Base-by-base conservation (phyloP, 345 rosid species). In the Acer yangbiense region DNA sequence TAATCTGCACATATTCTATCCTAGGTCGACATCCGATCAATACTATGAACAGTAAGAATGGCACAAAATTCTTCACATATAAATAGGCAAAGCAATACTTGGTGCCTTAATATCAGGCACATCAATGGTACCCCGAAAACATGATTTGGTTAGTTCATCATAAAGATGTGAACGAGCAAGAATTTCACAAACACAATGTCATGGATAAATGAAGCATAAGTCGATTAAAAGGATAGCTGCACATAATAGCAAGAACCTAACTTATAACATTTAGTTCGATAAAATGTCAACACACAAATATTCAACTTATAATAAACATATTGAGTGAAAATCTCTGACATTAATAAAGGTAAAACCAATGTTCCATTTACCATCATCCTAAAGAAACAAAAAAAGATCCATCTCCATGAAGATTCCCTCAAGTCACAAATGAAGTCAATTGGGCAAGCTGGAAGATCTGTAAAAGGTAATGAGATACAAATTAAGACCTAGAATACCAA, bases 291-390 rank as follows among this genome's bases (percentile, higher is more conserved):
- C 58, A 48, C 68, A 41, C 62, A 50, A 50, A 65, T 63, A 74
- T 44, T 50, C 29, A 18, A 2, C 20, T 67, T 2, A 2, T 11
- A 57, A 25, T 68, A 68, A 58, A 4, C 17, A 46, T 12, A 54
- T 29, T 9, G 64, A 27, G 55, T 2, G 4, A n/a, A 68, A 67
- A 76, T 39, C 46, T 2, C 29, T 23, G 29, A 68, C 43, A 68
- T 43, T 43, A 39, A 39, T 55, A 20, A 32, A 6, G 13, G 61
- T 16, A 4, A 54, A 55, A 35, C 20, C 20, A 41, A 3, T 21
- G 67, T 58, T 60, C 72, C 73, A 68, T 58, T 23, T 58, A 68
- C 35, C 67, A 76, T 68, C 67, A 68, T 68, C 44, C 67, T 57
- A 55, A 17, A 68, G n/a, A 68, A 68, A 60, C 32, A 58, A 76